Evolutionary conservation across 345 rosid genomes (phyloP), one percentile per base, ranked within the genome.

Genomic region (Citropsis articulata): DNA sequence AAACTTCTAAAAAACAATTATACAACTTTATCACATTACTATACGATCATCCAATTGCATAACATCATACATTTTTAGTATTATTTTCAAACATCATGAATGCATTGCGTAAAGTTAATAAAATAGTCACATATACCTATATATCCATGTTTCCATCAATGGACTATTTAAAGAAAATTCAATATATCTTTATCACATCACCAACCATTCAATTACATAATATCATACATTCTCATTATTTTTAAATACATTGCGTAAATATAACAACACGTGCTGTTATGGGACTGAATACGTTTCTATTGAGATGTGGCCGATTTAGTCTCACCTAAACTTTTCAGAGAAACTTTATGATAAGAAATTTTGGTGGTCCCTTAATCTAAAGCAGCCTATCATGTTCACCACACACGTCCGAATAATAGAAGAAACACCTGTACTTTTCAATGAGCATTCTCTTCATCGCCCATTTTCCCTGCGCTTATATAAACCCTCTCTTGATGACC

Each of bases 381-480:
- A 59, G 68, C 45, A 38, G n/a, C 53, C 72, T 24, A 19, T 69
- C 28, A 69, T 75, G 66, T 57, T 79, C 66, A 60, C 85, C 80
- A 82, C 80, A 82, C 81, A 42, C 60, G 82, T 75, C 74, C 80
- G 71, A 71, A 79, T 48, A 66, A 79, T 48, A 66, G 45, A 30
- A 64, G 30, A 78, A 12, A 36, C 75, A 53, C 71, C 12, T 18
- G 63, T 63, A 14, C 13, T 50, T 72, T 45, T 57, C 56, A 31
- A 2, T 64, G 56, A 38, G 60, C 56, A 48, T 33, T 77, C 48
- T 27, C 77, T 65, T 56, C 31, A 45, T 50, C 36, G 57, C 57
- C 57, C 57, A 53, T 45, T 45, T 10, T 13, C 1, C 50, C 50
- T 45, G 50, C 50, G 50, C 57, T 18, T 18, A 66, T 8, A 66